Evolutionary conservation across 139 green algal genomes (phyloP), one percentile per base, ranked within the genome.

Genomic region (Tetraselmis chui): DNA sequence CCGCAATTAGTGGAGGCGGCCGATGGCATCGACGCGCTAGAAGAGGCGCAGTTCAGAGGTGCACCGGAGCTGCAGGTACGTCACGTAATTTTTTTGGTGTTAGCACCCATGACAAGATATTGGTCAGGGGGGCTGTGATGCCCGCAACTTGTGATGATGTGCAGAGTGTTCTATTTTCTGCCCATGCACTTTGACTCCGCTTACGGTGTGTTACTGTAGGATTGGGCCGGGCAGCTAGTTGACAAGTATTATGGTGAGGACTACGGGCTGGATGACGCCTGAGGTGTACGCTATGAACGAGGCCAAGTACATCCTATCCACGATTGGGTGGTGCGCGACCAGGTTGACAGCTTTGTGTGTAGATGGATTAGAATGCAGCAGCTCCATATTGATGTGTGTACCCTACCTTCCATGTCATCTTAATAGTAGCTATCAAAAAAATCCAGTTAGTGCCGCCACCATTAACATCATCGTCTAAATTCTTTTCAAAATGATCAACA

Each of bases 1-100:
- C 32, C 74, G 2, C 30, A 84, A n/a, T 76, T 75, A 1, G 59
- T 91, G 24, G 87, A 91, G 76, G 76, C 80, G 27, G 88, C 79
- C 26, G 86, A 90, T n/a, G 88, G 87, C 78, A 91, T 91, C 5
- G 80, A 88, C 29, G 87, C 84, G 22, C 79, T 91, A 1, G 88
- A 91, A 58, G 59, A 75, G 0, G 1, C 90, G 31, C 88, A 91
- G 45, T 91, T 89, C 79, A 27, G 84, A 31, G 81, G 79, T 0
- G 81, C 77, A 5, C 30, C 29, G 11, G 30, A 32, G 29, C 30
- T 28, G 29, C 30, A 32, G 30, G 76, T 59, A 59, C 25, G 2
- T 59, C 23, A 23, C 76, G 2, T 22, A 30, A 59, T 80, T 23
- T n/a, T 59, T 30, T 1, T 58, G 76, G 11, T 2, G 23, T 28